Percentiles rank a stretch among this genome's conserved stretches.
Evolutionary conservation across 192 early-diverging fungal species (phyloP).

Genomic region (Pilobolus umbonatus): DNA sequence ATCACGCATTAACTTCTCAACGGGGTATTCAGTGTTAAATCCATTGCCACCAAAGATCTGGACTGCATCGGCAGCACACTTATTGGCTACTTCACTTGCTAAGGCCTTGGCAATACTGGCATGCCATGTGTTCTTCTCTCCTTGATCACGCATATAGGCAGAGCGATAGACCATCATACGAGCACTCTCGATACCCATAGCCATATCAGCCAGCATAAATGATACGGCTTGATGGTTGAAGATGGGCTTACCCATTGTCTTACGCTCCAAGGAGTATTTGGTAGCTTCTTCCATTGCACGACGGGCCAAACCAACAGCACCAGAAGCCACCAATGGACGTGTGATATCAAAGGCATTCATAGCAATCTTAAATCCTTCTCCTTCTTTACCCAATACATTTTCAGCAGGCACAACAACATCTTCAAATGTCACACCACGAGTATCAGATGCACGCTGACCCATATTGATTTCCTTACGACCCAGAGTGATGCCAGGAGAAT

Average conservation of each 20-base stretch:
- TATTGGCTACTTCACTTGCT: slow-evolving; percentile 79
- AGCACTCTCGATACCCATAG: slow-evolving; percentile 87
- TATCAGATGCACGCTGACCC: slow-evolving; percentile 93
- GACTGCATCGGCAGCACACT: slow-evolving; percentile 81
- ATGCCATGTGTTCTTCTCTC: slow-evolving; percentile 86
- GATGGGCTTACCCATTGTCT: slow-evolving; percentile 93
- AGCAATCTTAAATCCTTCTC: slow-evolving; percentile 93
- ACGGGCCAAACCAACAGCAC: slow-evolving; percentile 84
- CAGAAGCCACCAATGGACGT: slow-evolving; percentile 84
- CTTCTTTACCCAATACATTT: slow-evolving; percentile 67
- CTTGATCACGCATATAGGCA: slow-evolving; percentile 81
- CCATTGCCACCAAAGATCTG: slow-evolving; percentile 93
- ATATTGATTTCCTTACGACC: slow-evolving; percentile 97
- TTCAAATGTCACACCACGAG: slow-evolving; percentile 84
- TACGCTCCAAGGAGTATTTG: slow-evolving; percentile 84
- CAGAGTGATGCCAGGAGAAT: slow-evolving; percentile 83
- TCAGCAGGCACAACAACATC: slow-evolving; percentile 79
- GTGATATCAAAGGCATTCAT: slow-evolving; percentile 97
- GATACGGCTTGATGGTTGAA: slow-evolving; percentile 86
- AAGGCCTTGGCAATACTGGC: slow-evolving; percentile 89
- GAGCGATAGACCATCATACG: slow-evolving; percentile 80
- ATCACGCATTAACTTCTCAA: slow-evolving; percentile 94
- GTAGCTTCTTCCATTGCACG: slow-evolving; percentile 92
- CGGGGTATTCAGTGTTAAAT: slow-evolving; percentile 85
- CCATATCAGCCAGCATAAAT: slow-evolving; percentile 97